phyloP scores from a whole-genome alignment of 441 rosid genomes.

The Syzygium malaccense region DNA sequence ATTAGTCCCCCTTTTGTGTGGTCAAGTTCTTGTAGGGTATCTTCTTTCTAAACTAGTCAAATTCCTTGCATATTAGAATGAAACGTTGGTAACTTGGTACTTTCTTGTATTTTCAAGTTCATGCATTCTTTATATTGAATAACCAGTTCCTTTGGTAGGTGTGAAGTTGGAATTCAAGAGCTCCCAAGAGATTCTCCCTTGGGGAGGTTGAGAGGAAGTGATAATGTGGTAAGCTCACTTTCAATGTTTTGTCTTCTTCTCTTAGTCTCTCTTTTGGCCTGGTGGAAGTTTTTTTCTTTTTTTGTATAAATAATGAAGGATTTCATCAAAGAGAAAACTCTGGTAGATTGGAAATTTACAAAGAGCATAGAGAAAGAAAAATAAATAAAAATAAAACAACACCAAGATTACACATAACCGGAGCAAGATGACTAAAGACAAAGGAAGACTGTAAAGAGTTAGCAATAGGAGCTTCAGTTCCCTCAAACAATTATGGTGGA shows the following conservation, averaged over 20 bases:
- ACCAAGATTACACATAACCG: background rate
- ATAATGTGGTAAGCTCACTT: constrained; percentile 58
- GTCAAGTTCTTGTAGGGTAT: background rate
- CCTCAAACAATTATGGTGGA: background rate
- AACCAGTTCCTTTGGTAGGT: constrained; percentile 25
- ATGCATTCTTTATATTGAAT: background rate
- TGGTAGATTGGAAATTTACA: background rate
- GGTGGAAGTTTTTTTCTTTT: background rate
- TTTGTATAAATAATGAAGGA: background rate
- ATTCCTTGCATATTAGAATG: background rate
- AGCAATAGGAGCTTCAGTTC: background rate
- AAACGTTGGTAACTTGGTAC: background rate
- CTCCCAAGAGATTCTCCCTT: constrained; percentile 69
- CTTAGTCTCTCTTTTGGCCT: background rate
- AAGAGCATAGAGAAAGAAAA: background rate
- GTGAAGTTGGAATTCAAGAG: constrained; percentile 91
- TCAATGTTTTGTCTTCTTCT: background rate
- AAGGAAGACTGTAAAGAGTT: background rate
- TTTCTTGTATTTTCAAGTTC: background rate
- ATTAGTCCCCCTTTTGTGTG: background rate
- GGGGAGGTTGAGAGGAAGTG: constrained; percentile 94
- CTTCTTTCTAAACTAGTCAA: background rate
- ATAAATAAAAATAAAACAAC: background rate
- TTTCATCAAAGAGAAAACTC: background rate
- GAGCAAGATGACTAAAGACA: background rate